A percentile compares a stretch with the other conserved stretches of the same genome.
phyloP scores from a whole-genome alignment of 441 rosid species.

The Populus tomentosa region DNA sequence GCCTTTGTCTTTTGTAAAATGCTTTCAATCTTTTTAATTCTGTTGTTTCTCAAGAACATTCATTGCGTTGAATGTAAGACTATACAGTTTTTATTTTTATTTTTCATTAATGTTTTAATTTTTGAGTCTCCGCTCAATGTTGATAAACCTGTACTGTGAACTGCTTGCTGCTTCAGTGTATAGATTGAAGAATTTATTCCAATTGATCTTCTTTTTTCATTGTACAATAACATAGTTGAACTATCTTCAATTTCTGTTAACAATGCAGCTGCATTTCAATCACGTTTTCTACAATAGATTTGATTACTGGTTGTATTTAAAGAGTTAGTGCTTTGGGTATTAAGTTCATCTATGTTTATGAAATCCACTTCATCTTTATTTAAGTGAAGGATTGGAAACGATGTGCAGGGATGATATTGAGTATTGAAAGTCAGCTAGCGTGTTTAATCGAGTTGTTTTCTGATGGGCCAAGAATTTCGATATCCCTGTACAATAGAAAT shows the following conservation, averaged over 20 bases:
- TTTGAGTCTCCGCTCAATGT: background rate
- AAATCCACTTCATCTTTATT: background rate
- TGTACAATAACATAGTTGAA: background rate
- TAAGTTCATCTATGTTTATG: background rate
- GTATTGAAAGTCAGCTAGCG: background rate
- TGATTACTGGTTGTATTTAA: background rate
- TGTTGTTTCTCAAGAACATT: background rate
- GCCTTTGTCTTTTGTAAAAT: background rate
- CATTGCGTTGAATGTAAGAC: background rate
- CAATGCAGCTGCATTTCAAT: background rate
- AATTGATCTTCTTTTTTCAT: background rate
- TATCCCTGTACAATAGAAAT: slow-evolving; percentile 27
- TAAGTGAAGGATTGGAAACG: background rate
- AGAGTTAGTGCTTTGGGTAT: background rate
- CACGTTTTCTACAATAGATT: background rate
- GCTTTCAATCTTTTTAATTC: background rate
- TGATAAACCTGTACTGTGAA: background rate
- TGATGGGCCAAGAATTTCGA: slow-evolving; percentile 35
- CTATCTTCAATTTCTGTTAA: background rate
- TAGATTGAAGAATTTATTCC: no score
- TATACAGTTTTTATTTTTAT: background rate
- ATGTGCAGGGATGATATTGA: slow-evolving; percentile 24
- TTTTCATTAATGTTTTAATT: no score
- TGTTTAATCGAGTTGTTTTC: background rate
- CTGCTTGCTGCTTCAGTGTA: background rate